Percentiles rank a stretch among this genome's conserved stretches.
These are phyloP conservation scores for Eremomyces bilateralis DNA, from an alignment of 495 filamentous ascomycete genomes.

Conservation along the genomic window DNA sequence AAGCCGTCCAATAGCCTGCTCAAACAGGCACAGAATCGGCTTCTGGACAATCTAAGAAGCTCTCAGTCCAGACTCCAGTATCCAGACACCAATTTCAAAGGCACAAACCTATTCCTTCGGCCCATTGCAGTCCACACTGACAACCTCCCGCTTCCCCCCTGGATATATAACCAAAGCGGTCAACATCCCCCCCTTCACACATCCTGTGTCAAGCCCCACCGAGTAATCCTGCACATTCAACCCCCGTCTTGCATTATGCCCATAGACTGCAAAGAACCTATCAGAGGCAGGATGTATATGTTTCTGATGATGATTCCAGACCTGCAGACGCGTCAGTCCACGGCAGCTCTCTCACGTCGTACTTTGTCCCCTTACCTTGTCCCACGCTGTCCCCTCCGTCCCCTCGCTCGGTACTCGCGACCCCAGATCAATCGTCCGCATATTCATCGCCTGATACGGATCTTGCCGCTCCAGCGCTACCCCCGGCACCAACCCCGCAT, in stretches of 20 bases:
- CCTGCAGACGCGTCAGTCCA: slow-evolving; percentile 10
- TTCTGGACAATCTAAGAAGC: no score
- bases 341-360: not conserved
- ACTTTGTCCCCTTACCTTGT: slow-evolving; percentile 27
- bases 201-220: slow-evolving; percentile 70
- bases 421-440: slow-evolving; percentile 53
- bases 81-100: no score
- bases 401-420: slow-evolving; percentile 37
- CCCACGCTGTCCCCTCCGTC: slow-evolving; percentile 41
- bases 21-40: no score
- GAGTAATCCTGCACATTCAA: slow-evolving; percentile 46
- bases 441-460: slow-evolving; percentile 68
- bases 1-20: no score
- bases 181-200: slow-evolving; percentile 48
- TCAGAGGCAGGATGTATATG: slow-evolving; percentile 11
- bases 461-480: slow-evolving; percentile 53
- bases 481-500: slow-evolving; percentile 64
- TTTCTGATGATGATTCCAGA: slow-evolving; percentile 37
- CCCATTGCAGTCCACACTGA: slow-evolving; percentile 11
- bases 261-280: slow-evolving; percentile 48
- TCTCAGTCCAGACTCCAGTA: no score
- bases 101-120: no score
- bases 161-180: slow-evolving; percentile 54
- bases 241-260: slow-evolving; percentile 58
- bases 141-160: slow-evolving; percentile 10